These are phyloP conservation scores for Pleurotus tuoliensis DNA, from an alignment of 768 basidiomycete species.

Conservation along the genomic window DNA sequence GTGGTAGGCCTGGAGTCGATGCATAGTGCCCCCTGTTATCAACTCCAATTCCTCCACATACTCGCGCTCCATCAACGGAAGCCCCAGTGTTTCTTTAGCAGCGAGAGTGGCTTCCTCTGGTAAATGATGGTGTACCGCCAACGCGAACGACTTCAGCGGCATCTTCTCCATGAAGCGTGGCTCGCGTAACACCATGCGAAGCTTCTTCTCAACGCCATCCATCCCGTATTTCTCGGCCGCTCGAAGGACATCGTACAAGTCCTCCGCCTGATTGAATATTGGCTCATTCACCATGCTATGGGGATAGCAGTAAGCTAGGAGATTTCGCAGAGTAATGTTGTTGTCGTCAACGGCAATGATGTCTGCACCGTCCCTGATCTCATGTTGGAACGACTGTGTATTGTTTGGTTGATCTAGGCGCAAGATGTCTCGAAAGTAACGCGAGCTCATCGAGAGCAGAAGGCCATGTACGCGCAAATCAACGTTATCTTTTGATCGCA, in stretches of 20 bases:
- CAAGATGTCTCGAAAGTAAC: slow-evolving; percentile 55
- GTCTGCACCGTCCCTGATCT: slow-evolving; percentile 29
- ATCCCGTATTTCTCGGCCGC: slow-evolving; percentile 51
- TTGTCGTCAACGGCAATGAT: slow-evolving; percentile 47
- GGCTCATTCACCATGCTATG: slow-evolving; percentile 28
- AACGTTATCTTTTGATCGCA: slow-evolving; percentile 50
- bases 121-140: slow-evolving; percentile 37
- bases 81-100: slow-evolving; percentile 29
- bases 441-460: slow-evolving; percentile 51
- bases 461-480: slow-evolving; percentile 52
- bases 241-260: slow-evolving; percentile 37
- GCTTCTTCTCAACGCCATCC: slow-evolving; percentile 34
- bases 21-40: slow-evolving; percentile 36
- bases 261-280: slow-evolving; percentile 31
- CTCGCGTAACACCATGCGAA: slow-evolving; percentile 24
- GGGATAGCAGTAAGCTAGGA: slow-evolving; percentile 48
- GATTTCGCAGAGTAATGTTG: slow-evolving; percentile 31
- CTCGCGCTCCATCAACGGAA: slow-evolving; percentile 19
- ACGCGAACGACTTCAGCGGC: slow-evolving; percentile 39
- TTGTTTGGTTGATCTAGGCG: slow-evolving; percentile 32
- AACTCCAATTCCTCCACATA: slow-evolving; percentile 34
- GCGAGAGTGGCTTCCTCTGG: slow-evolving; percentile 27
- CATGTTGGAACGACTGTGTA: slow-evolving; percentile 28
- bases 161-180: slow-evolving; percentile 32
- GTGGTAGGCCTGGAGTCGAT: slow-evolving; percentile 40